Evolutionary conservation across 2,329 filamentous ascomycete species (phyloP).

Genomic region (Claviceps quebecensis): DNA sequence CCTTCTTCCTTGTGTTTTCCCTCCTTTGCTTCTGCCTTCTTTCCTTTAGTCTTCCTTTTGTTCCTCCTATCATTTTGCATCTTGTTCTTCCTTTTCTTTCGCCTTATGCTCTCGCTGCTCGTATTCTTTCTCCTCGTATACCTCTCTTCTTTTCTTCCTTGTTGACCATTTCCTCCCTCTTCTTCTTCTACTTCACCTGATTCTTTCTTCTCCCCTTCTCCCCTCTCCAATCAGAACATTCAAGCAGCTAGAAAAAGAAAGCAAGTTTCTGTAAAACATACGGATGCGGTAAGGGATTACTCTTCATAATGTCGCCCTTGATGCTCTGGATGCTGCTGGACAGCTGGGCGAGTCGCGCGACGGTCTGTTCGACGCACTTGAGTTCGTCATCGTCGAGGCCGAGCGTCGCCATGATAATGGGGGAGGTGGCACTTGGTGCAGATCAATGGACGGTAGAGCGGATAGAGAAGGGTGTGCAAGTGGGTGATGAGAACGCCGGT

Average conservation of each 20-base stretch:
- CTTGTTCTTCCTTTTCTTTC: too few species aligned
- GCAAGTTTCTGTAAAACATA: conserved; percentile 21
- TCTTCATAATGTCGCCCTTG: conserved; percentile 43
- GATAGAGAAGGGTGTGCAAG: background rate
- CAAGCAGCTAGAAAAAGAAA: background rate
- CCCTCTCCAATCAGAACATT: too few species aligned
- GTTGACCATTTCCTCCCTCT: background rate
- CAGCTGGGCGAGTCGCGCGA: conserved; percentile 54
- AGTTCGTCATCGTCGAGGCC: conserved; percentile 43
- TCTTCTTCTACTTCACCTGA: background rate
- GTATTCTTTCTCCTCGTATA: too few species aligned
- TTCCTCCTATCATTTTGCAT: too few species aligned
- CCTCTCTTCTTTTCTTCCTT: background rate
- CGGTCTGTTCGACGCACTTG: conserved; percentile 56
- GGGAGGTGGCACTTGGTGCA: background rate
- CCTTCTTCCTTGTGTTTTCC: too few species aligned
- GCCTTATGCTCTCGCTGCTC: too few species aligned
- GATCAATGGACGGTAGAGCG: background rate
- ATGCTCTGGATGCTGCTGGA: conserved; percentile 54
- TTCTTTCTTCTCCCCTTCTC: background rate
- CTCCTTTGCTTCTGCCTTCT: too few species aligned
- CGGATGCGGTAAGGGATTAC: conserved; percentile 54
- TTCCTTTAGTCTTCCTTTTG: too few species aligned
- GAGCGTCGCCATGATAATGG: conserved; percentile 27
- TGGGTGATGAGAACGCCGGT: background rate